Evolutionary conservation across 164 flowering plant genomes (phyloP).

Genomic region (Kingdonia uniflora): DNA sequence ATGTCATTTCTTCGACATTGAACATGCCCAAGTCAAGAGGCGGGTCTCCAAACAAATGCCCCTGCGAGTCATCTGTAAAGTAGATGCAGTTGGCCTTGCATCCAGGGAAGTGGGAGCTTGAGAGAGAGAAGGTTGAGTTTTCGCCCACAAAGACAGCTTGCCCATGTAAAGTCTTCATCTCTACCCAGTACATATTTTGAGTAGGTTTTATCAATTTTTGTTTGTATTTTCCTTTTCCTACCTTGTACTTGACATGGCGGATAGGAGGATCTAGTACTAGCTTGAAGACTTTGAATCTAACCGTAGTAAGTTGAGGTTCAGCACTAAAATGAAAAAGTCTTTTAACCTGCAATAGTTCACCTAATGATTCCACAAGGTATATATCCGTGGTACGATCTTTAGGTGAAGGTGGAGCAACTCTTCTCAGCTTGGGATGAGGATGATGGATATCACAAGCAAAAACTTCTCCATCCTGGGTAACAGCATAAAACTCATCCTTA

Average conservation of each 20-base stretch:
- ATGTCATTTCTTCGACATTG: too few species aligned
- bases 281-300: background rate
- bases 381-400: too few species aligned
- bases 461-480: background rate
- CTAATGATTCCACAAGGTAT: background rate
- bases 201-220: background rate
- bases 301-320: background rate
- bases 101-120: background rate
- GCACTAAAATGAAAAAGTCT: too few species aligned
- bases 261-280: background rate
- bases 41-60: too few species aligned
- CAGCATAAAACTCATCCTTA: background rate
- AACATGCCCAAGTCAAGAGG: too few species aligned
- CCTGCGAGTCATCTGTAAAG: background rate
- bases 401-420: background rate
- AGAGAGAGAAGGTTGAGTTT: background rate
- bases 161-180: background rate
- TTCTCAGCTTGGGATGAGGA: background rate
- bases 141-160: background rate
- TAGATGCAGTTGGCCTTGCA: conserved; percentile 2
- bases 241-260: too few species aligned
- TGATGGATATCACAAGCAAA: background rate
- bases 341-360: background rate
- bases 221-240: too few species aligned
- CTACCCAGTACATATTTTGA: background rate